phyloP scores from a whole-genome alignment of 2,329 filamentous ascomycete genomes.

The Cladosporium austrohemisphaericum region DNA sequence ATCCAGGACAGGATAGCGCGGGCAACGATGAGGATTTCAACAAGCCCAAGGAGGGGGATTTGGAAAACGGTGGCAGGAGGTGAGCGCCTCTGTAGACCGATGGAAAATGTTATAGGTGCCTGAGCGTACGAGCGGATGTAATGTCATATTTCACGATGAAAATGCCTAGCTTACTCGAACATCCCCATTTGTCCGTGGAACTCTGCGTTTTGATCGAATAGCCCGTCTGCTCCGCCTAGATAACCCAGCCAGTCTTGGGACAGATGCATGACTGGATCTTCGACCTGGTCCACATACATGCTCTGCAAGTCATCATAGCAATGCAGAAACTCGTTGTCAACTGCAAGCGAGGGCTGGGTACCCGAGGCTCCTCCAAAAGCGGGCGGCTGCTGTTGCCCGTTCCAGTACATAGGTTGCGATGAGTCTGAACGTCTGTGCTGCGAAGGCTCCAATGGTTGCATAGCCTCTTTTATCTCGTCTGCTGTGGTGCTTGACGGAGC shows the following conservation, averaged over 20 bases:
- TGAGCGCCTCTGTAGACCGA: too few relatives aligned
- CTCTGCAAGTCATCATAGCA: constrained; percentile 36
- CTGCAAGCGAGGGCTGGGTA: constrained; percentile 17
- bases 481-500: not conserved
- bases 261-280: constrained; percentile 31
- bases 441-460: not conserved
- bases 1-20: constrained; percentile 28
- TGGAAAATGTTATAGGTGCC: too few relatives aligned
- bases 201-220: not conserved
- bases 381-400: not conserved
- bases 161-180: too few relatives aligned
- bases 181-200: not conserved
- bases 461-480: not conserved
- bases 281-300: constrained; percentile 24
- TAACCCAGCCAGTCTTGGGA: constrained; percentile 34
- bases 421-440: not conserved
- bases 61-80: not conserved
- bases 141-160: too few relatives aligned
- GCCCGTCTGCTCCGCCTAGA: constrained; percentile 8
- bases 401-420: not conserved
- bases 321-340: constrained; percentile 39
- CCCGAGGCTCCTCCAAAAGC: not conserved
- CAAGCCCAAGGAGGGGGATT: not conserved
- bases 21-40: constrained; percentile 6
- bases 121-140: too few relatives aligned